Conservation (phyloP, 2,329 filamentous ascomycete genomes). For the Microcyclospora pomicola region DNA sequence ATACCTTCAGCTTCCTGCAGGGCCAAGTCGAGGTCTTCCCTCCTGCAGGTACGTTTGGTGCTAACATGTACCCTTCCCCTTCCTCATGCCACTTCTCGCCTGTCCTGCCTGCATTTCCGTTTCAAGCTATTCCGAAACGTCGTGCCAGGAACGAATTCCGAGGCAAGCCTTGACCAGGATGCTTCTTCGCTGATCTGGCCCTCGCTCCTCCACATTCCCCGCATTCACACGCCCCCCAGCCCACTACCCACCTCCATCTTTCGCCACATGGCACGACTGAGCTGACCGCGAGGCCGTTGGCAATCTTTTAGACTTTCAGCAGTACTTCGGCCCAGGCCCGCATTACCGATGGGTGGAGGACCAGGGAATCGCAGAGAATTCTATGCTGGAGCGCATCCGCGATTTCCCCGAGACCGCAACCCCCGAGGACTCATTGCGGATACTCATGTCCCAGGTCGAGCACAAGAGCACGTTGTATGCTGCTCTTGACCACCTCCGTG, state of each 20-base stretch:
- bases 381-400: slow-evolving; percentile 38
- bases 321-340: slow-evolving; percentile 43
- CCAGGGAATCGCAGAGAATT: slow-evolving; percentile 23
- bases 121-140: too few relatives aligned
- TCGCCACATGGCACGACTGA: slow-evolving; percentile 37
- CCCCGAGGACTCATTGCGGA: slow-evolving; percentile 43
- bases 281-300: slow-evolving; percentile 9
- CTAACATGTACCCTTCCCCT: too few relatives aligned
- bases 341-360: slow-evolving; percentile 44
- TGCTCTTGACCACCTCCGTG: slow-evolving; percentile 23
- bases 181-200: too few relatives aligned
- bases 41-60: too few relatives aligned
- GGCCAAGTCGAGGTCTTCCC: too few relatives aligned
- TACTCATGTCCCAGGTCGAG: slow-evolving; percentile 29
- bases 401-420: slow-evolving; percentile 40
- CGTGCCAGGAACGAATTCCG: too few relatives aligned
- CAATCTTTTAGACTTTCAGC: slow-evolving; percentile 40
- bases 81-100: too few relatives aligned
- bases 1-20: too few relatives aligned
- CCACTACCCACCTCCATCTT: slow-evolving; percentile 28
- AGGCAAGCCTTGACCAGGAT: too few relatives aligned
- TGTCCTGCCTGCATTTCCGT: too few relatives aligned
- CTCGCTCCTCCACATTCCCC: too few relatives aligned
- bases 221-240: slow-evolving; percentile 33
- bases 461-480: slow-evolving; percentile 2